These are phyloP conservation scores for Antitrichia curtipendula DNA, from an alignment of 225 moss, liverwort and hornwort genomes.

Conservation along the genomic window DNA sequence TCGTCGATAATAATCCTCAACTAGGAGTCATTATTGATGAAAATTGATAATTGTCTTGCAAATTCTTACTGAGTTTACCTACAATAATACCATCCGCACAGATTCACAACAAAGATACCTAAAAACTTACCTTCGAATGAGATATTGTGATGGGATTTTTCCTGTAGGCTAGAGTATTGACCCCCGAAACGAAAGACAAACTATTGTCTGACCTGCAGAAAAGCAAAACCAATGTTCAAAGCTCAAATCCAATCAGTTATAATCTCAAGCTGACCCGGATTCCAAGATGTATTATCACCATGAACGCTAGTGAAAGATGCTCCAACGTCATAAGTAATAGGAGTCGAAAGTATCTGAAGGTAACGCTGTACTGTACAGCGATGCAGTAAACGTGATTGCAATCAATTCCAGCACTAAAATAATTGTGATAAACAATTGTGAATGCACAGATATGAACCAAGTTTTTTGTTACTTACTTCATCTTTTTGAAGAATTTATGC, in stretches of 20 bases:
- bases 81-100: background rate
- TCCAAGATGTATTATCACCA: background rate
- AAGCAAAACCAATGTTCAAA: background rate
- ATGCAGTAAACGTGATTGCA: background rate
- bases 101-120: background rate
- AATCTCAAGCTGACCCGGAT: background rate
- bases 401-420: background rate
- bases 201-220: background rate
- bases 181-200: background rate
- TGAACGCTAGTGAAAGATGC: background rate
- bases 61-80: background rate
- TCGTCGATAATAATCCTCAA: background rate
- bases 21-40: background rate
- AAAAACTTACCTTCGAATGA: background rate
- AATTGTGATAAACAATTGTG: background rate
- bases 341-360: background rate
- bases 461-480: background rate
- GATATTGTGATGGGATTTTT: background rate
- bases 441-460: background rate
- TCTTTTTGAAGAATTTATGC: background rate
- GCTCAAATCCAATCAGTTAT: background rate
- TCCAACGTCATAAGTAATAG: background rate
- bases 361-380: background rate
- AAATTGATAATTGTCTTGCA: background rate
- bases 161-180: background rate